These are phyloP conservation scores for Strobilomyces echinocephalus DNA, from an alignment of 768 basidiomycete species.

Conservation along the genomic window DNA sequence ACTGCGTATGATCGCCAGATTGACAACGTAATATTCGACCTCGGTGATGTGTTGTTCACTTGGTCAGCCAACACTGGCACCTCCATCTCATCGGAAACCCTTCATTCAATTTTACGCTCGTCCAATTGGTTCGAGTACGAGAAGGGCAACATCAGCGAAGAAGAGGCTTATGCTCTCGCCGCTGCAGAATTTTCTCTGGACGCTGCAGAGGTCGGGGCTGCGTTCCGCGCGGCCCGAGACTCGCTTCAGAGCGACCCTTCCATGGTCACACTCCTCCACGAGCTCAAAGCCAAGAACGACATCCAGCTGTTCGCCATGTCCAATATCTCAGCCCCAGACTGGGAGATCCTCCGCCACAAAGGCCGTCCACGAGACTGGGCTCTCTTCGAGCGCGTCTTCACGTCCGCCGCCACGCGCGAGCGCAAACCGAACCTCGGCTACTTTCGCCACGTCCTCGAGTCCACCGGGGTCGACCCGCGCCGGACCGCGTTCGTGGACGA, in stretches of 20 bases:
- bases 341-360: constrained; percentile 16
- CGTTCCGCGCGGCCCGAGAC: constrained; percentile 5
- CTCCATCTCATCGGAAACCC: constrained; percentile 9
- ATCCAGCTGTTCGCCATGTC: constrained; percentile 22
- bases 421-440: constrained; percentile 21
- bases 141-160: constrained; percentile 16
- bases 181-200: constrained; percentile 17
- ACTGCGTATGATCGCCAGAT: constrained; percentile 9
- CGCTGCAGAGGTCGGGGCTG: constrained; percentile 5
- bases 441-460: constrained; percentile 14
- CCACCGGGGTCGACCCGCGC: constrained; percentile 13
- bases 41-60: constrained; percentile 21
- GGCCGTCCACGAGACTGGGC: constrained; percentile 13
- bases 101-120: constrained; percentile 14
- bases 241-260: constrained; percentile 8
- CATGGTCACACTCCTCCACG: constrained; percentile 15
- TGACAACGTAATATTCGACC: constrained; percentile 22
- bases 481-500: constrained; percentile 24
- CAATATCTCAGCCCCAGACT: constrained; percentile 20
- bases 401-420: constrained; percentile 14
- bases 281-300: constrained; percentile 5
- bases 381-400: constrained; percentile 19
- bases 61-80: constrained; percentile 16
- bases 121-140: constrained; percentile 22
- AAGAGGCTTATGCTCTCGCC: constrained; percentile 3